A percentile compares a stretch with the other conserved stretches of the same genome.
These are phyloP conservation scores for Saccharum officinarum DNA, from an alignment of 176 grass and related monocot species.

Conservation along the genomic window DNA sequence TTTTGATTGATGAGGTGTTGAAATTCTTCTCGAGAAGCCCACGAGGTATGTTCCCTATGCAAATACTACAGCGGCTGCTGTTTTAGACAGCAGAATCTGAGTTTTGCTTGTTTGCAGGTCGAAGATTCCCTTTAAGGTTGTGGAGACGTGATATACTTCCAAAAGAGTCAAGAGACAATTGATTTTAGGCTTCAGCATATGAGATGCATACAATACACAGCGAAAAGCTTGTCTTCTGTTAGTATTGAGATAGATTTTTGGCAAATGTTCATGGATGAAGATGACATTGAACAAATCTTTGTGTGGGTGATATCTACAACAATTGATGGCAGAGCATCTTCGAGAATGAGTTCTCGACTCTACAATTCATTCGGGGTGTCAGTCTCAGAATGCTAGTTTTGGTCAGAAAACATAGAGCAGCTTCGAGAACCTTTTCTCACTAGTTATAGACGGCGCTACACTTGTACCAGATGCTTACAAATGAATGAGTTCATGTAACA, in stretches of 20 bases:
- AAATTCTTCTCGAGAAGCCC: conserved; percentile 73
- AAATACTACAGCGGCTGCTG: not conserved
- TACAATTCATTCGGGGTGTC: not conserved
- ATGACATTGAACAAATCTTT: conserved; percentile 20
- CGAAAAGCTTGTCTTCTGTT: not conserved
- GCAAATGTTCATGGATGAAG: conserved; percentile 26
- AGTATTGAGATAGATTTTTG: conserved; percentile 10
- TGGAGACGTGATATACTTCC: conserved; percentile 57
- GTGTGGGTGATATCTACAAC: not conserved
- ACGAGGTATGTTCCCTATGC: conserved; percentile 40
- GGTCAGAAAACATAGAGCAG: not conserved
- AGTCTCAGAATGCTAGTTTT: conserved; percentile 11
- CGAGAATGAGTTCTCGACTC: not conserved
- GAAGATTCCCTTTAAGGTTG: conserved; percentile 34
- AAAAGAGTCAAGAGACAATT: conserved; percentile 54
- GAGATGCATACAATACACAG: conserved; percentile 16
- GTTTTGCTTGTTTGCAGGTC: conserved; percentile 15
- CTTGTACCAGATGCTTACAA: not conserved
- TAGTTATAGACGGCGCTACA: not conserved
- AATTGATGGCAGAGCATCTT: not conserved
- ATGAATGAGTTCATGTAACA: not conserved
- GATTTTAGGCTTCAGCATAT: conserved; percentile 5
- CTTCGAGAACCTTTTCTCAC: not conserved
- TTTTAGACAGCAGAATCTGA: conserved; percentile 19
- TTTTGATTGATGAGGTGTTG: conserved; percentile 72